phyloP scores from a whole-genome alignment of 1,139 yeast species.

The Suhomyces atakaporum region DNA sequence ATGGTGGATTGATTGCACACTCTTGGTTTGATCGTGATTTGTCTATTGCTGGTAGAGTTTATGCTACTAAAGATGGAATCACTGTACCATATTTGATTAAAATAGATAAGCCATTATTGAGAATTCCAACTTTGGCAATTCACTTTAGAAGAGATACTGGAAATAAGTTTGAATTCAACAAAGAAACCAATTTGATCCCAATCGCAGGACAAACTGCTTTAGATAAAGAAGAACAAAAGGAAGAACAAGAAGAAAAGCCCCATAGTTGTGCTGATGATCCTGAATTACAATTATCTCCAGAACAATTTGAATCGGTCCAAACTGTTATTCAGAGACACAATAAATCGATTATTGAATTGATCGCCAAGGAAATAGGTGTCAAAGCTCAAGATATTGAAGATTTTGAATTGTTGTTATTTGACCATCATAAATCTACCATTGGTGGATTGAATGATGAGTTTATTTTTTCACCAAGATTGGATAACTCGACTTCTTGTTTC shows the following conservation, averaged over 20 bases:
- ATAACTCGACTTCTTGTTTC: constrained; percentile 85
- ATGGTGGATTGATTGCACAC: constrained; percentile 95
- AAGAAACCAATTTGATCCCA: constrained; percentile 84
- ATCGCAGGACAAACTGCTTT: constrained; percentile 69
- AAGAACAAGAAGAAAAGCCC: constrained; percentile 20
- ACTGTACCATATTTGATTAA: constrained; percentile 71
- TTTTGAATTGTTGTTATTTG: constrained; percentile 86
- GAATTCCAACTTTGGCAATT: constrained; percentile 94
- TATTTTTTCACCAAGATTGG: constrained; percentile 90
- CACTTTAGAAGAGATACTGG: constrained; percentile 81
- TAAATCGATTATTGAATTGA: constrained; percentile 61
- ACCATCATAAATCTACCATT: constrained; percentile 75
- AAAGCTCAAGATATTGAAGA: constrained; percentile 66
- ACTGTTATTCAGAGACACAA: constrained; percentile 75
- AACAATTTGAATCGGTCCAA: constrained; percentile 66
- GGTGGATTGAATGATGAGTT: constrained; percentile 93
- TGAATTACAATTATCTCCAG: constrained; percentile 43
- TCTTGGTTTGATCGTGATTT: constrained; percentile 93
- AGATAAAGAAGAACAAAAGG: constrained; percentile 31
- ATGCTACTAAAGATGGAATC: constrained; percentile 54
- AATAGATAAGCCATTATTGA: constrained; percentile 77
- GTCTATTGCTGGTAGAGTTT: constrained; percentile 89
- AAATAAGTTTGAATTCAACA: constrained; percentile 82
- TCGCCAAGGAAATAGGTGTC: constrained; percentile 65
- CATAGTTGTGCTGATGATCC: constrained; percentile 52